Conservation (phyloP, 176 grass and related monocot species). For the Oryza punctata region DNA sequence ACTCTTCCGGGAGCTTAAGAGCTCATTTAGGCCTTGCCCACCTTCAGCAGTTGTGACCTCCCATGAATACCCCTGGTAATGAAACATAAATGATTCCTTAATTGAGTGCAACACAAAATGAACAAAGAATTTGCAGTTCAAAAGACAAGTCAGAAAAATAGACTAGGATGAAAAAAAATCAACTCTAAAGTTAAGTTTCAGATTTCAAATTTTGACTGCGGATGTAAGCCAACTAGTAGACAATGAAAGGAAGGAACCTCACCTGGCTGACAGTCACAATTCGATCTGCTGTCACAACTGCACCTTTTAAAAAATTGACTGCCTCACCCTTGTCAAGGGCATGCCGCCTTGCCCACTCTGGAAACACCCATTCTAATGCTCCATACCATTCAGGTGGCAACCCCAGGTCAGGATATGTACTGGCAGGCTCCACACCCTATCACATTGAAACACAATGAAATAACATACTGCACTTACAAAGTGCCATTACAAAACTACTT, state of each 20-base stretch:
- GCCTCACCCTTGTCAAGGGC: slow-evolving; percentile 92
- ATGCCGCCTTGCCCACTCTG: slow-evolving; percentile 86
- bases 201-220: no score
- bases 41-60: slow-evolving; percentile 96
- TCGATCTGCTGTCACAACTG: slow-evolving; percentile 91
- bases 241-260: slow-evolving; percentile 15
- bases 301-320: slow-evolving; percentile 94
- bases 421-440: slow-evolving; percentile 93
- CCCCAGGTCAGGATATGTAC: slow-evolving; percentile 80
- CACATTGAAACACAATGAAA: slow-evolving; percentile 18
- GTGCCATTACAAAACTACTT: slow-evolving; percentile 1
- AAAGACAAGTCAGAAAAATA: no score
- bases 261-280: slow-evolving; percentile 96
- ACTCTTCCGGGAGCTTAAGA: slow-evolving; percentile 77
- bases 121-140: neutral
- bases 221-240: no score
- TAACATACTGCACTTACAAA: slow-evolving; percentile 12
- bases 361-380: slow-evolving; percentile 96
- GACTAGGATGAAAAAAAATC: no score
- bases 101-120: slow-evolving; percentile 8
- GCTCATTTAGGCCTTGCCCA: slow-evolving; percentile 87
- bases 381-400: slow-evolving; percentile 90
- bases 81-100: slow-evolving; percentile 27
- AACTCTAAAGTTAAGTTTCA: no score
- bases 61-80: slow-evolving; percentile 91